Conservation (phyloP, 2,329 filamentous ascomycete species). For the Lojkania enalia region DNA sequence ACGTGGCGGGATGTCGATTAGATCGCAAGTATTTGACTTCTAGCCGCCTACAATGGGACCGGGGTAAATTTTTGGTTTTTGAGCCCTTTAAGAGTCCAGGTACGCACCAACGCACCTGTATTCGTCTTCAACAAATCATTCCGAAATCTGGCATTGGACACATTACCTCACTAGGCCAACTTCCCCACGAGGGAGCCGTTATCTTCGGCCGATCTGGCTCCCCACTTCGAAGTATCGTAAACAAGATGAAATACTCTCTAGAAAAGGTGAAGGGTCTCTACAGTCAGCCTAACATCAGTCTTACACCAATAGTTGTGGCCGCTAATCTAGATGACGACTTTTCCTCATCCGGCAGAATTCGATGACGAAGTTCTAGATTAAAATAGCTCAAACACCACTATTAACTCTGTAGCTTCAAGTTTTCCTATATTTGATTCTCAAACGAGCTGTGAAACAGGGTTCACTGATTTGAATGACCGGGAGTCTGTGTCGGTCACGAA, state of each 20-base stretch:
- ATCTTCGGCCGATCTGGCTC: constrained; percentile 16
- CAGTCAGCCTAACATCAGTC: background rate
- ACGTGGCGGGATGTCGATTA: constrained; percentile 18
- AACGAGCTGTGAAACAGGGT: no score
- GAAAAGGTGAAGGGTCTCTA: constrained; percentile 2
- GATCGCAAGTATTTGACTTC: constrained; percentile 17
- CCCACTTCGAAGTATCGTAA: no score
- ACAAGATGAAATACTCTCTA: no score
- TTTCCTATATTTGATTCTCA: background rate
- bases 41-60: constrained; percentile 20
- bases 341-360: no score
- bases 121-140: constrained; percentile 17
- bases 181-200: constrained; percentile 19
- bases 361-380: background rate
- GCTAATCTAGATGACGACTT: background rate
- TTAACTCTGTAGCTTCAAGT: background rate
- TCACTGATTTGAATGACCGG: no score
- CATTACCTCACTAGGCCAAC: constrained; percentile 5
- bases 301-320: background rate
- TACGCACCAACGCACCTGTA: constrained; percentile 7
- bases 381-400: background rate
- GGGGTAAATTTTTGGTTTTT: constrained; percentile 14
- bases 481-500: no score
- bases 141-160: constrained; percentile 11
- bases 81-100: constrained; percentile 8